Percentiles rank a stretch among this genome's conserved stretches.
Evolutionary conservation across 257 asterid species (phyloP).

Genomic region (Primulina huaijiensis): DNA sequence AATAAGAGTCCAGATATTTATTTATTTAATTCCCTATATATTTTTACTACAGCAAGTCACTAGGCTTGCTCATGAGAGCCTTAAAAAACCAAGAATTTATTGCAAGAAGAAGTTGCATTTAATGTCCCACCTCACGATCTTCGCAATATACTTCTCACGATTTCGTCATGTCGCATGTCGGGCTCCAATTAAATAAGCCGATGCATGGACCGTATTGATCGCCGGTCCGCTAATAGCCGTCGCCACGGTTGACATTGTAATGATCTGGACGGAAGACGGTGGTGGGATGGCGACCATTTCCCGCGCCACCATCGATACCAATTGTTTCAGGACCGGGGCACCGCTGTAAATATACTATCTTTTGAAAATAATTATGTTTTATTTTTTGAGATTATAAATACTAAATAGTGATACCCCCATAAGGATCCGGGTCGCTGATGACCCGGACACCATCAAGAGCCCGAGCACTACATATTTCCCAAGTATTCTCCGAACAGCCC

Average conservation of each 20-base stretch:
- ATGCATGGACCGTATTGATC: constrained; percentile 13
- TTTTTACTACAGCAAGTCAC: background rate
- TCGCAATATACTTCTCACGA: constrained; percentile 12
- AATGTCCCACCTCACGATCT: constrained; percentile 20
- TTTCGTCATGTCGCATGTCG: constrained; percentile 21
- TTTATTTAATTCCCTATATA: background rate
- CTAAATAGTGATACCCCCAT: no score
- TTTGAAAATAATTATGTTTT: no score
- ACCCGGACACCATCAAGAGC: no score
- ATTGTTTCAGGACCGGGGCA: constrained; percentile 14
- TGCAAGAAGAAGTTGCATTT: background rate
- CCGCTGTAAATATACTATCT: no score
- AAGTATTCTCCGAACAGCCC: no score
- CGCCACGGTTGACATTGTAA: constrained; percentile 19
- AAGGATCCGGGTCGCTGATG: no score
- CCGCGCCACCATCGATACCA: constrained; percentile 26
- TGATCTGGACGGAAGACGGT: constrained; percentile 12
- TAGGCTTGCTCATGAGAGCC: background rate
- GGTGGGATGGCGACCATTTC: background rate
- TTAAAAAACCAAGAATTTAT: background rate
- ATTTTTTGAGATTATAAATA: no score
- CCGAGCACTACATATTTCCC: no score
- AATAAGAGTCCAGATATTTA: background rate
- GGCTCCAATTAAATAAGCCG: background rate
- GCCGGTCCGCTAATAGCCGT: background rate